phyloP scores from a whole-genome alignment of 2,329 filamentous ascomycete genomes.

The Fusarium sp. region DNA sequence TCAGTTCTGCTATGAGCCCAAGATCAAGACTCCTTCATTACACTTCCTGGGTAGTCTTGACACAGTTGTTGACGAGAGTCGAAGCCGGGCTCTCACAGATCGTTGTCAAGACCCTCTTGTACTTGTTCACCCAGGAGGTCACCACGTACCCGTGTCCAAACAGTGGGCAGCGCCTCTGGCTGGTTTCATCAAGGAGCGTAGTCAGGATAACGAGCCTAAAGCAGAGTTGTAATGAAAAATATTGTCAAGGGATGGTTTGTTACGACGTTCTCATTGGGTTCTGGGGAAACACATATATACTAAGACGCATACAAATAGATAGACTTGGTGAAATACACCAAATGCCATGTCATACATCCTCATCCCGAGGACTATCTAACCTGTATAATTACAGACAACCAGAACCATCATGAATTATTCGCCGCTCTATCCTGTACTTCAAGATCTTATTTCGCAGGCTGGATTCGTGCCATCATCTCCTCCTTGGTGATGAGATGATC shows the following conservation, averaged over 20 bases:
- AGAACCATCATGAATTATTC: conserved; percentile 44
- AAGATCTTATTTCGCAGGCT: conserved; percentile 65
- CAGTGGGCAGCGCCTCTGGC: conserved; percentile 82
- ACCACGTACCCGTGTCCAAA: conserved; percentile 86
- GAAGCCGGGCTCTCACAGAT: conserved; percentile 75
- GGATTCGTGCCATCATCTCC: conserved; percentile 99
- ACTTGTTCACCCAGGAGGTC: conserved; percentile 84
- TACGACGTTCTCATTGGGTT: background rate
- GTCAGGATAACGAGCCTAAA: conserved; percentile 42
- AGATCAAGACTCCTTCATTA: conserved; percentile 79
- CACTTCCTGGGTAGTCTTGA: conserved; percentile 88
- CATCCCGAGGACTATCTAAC: conserved; percentile 48
- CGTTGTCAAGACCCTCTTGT: conserved; percentile 66
- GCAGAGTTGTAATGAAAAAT: conserved; percentile 36
- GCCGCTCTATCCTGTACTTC: conserved; percentile 40
- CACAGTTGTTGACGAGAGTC: conserved; percentile 84
- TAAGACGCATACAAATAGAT: conserved; percentile 37
- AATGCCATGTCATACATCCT: conserved; percentile 47
- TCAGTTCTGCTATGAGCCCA: conserved; percentile 74
- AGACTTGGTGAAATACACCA: conserved; percentile 39
- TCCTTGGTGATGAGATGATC: conserved; percentile 99
- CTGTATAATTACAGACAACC: conserved; percentile 50
- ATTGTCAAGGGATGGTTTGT: background rate
- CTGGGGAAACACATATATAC: conserved; percentile 19
- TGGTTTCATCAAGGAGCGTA: conserved; percentile 69